Base-by-base conservation (phyloP, 2,329 filamentous ascomycete species). In the Scleromitrula shiraiana region DNA sequence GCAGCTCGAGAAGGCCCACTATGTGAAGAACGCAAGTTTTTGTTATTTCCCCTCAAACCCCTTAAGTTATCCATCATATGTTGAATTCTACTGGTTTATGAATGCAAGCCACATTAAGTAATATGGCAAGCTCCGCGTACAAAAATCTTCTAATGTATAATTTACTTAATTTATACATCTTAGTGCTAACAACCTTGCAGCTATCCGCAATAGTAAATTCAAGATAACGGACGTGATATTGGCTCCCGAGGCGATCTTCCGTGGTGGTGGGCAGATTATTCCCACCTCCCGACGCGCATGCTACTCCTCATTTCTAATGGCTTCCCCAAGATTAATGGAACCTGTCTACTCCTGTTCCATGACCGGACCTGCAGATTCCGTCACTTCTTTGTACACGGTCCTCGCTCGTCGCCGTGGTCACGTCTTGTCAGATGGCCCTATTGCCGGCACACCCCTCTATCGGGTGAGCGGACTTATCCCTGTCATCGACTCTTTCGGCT, bases 171-270 rank as follows among this genome's bases (percentile, higher is more conserved):
- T 41, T 43, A 46, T 45, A 42, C 41, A 41, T 37, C 26, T 46
- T 51, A 48, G 46, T 41, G 57, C 64, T 65, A 51, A 64, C 56
- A 59, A 15, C 51, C 50, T 53, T 52, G 54, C 61, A 88, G 85
- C 93, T 27, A 97, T 98, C 63, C 90, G 93, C 59, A 98, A 98
- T 68, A 88, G 88, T 59, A 96, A 95, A 64, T 98, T 98, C 77
- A 88, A 90, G 64, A 81, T 98, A 62, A 97, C 90, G 53, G 91
- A 97, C 64, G 80, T 95, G 46, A 75, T 85, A 35, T 76, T 98
- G 17, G 91, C 90, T 9, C 76, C 82, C 43, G 89, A 97, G 68
- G 85, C 91, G 43, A 97, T 98, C 63, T 95, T 89, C 74, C 82
- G 93, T 43, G 93, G 93, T 49, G 91, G 91, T 57, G 93, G 93